Base-by-base conservation (phyloP, 108 stramenopile species). In the Skeletonema potamos region DNA sequence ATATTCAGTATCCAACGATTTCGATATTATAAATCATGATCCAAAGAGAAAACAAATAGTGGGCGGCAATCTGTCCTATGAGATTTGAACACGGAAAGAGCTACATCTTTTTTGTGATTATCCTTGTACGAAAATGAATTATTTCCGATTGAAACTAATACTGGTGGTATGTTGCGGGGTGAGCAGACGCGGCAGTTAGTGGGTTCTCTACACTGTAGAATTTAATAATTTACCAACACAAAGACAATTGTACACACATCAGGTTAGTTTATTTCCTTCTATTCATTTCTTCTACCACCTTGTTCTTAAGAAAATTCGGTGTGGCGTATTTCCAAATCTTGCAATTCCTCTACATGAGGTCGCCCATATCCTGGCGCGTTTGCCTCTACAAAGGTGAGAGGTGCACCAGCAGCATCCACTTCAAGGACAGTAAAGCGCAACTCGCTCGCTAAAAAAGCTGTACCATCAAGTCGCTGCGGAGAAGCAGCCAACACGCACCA, bases 311-410 rank as follows among this genome's bases (percentile, higher is more conserved):
- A 66, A 79, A 95, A 95, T 29, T 95, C 86, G 6, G 87, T 64
- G 39, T 85, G 84, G 27, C 86, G 68, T 0, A 95, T 77, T 68
- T 92, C 94, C 64, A 95, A 64, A 78, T 95, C 94, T 65, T 92
- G 92, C 51, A 95, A 62, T 59, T 95, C 94, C 70, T 95, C 94
- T 4, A 95, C 92, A 69, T 70, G 89, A 17, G 80, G 88, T 65
- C 80, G 65, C 4, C 90, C 90, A 22, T 69, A 76, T 20, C 80
- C 74, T 27, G 67, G 13, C 7, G 69, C 27, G 36, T 51, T 71
- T 18, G 44, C 32, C 46, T 62, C 37, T 39, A 77, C n/a, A 67
- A 89, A 85, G 30, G 70, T 82, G 33, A 89, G 66, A 11, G 82
- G 79, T 11, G 86, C 68, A 26, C 93, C 88, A n/a, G 77, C 59